phyloP scores from a whole-genome alignment of 1,284 basidiomycete species.

The Malassezia arunalokei region DNA sequence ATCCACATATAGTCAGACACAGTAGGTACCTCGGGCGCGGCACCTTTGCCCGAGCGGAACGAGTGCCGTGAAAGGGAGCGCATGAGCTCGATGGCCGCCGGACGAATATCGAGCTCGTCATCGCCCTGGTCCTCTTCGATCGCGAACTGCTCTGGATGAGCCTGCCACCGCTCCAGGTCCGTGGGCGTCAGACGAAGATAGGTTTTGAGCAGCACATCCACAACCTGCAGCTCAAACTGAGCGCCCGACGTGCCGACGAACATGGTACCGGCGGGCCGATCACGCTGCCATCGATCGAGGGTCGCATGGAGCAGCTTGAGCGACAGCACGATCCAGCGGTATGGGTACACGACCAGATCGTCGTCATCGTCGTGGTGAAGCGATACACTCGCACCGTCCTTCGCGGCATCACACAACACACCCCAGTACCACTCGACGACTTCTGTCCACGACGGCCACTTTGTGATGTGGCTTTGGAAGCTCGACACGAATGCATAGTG shows the following conservation, averaged over 20 bases:
- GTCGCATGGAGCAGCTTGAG: conserved; percentile 32
- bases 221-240: conserved; percentile 25
- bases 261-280: conserved; percentile 16
- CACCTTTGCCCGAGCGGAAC: conserved; percentile 19
- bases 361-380: conserved; percentile 19
- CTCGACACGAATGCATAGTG: conserved; percentile 33
- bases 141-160: conserved; percentile 34
- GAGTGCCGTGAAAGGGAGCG: conserved; percentile 27
- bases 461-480: conserved; percentile 33
- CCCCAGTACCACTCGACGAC: conserved; percentile 42
- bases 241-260: conserved; percentile 23
- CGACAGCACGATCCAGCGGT: conserved; percentile 36
- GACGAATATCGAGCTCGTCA: conserved; percentile 36
- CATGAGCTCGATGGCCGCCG: conserved; percentile 37
- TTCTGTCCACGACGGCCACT: conserved; percentile 41
- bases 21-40: not conserved
- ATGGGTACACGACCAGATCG: conserved; percentile 26
- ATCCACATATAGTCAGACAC: conserved; percentile 35
- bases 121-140: conserved; percentile 35
- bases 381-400: conserved; percentile 15
- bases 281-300: conserved; percentile 33
- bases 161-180: conserved; percentile 36
- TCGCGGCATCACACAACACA: conserved; percentile 16
- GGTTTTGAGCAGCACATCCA: conserved; percentile 29
- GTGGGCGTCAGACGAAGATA: conserved; percentile 33